Percentiles rank a stretch among this genome's conserved stretches.
Conservation (phyloP, 225 moss, liverwort and hornwort species). For the Neckera pumila region DNA sequence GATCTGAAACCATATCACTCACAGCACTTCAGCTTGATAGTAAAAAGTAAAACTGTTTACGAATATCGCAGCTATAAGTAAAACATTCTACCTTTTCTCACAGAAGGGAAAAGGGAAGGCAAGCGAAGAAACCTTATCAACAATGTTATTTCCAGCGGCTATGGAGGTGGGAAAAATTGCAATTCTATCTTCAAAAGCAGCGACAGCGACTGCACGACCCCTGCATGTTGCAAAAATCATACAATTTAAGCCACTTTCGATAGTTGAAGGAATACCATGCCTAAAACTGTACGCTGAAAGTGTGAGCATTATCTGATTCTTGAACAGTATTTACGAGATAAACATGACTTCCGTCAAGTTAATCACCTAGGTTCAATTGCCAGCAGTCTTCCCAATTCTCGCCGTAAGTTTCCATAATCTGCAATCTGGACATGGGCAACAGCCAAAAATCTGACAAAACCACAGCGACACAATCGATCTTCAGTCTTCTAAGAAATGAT, state of each 20-base stretch:
- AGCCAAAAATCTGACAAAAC: slow-evolving; percentile 69
- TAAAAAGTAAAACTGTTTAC: not conserved
- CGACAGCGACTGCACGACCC: slow-evolving; percentile 90
- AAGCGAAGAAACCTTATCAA: slow-evolving; percentile 50
- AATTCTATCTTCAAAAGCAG: slow-evolving; percentile 83
- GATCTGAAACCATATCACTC: not conserved
- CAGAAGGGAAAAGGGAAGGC: not conserved
- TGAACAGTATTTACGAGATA: not conserved
- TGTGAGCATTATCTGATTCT: not conserved
- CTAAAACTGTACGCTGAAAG: not conserved
- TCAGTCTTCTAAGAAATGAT: not conserved
- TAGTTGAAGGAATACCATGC: not conserved
- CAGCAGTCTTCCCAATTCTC: slow-evolving; percentile 66
- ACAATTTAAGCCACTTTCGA: not conserved
- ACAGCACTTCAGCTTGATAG: not conserved
- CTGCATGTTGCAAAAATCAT: slow-evolving; percentile 27
- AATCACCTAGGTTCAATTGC: slow-evolving; percentile 73
- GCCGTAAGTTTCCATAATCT: slow-evolving; percentile 46
- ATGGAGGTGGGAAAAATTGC: slow-evolving; percentile 74
- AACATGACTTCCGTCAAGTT: not conserved
- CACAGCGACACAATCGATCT: not conserved
- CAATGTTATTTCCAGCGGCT: slow-evolving; percentile 55
- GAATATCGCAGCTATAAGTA: not conserved
- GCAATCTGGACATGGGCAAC: slow-evolving; percentile 56
- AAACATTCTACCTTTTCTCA: not conserved